Base-by-base conservation (phyloP, 345 rosid species). In the Cardamine resedifolia region DNA sequence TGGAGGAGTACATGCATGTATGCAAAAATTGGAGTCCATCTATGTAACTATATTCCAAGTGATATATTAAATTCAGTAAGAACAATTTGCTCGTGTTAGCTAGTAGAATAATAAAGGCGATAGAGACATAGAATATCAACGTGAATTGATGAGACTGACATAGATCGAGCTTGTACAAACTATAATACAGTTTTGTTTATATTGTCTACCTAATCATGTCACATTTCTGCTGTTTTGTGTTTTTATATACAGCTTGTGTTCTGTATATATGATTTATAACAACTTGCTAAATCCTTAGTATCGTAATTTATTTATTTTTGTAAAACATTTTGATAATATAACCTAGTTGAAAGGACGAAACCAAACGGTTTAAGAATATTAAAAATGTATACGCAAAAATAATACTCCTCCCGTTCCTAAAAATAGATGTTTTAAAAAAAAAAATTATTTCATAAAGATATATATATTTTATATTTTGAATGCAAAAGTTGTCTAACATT, bases 111-210 rank as follows among this genome's bases (percentile, higher is more conserved):
- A 19, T 15, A 8, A 57, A 56, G 26, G 33, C 33, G 47, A 20
- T n/a, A 19, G 55, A 19, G 31, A 68, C 33, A 4, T 44, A 24
- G n/a, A 31, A 45, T 58, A 68, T 44, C 10, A 30, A 45, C 18
- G 47, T 57, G 56, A 33, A 48, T 69, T 23, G 65, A 58, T 21
- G 57, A 69, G 34, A 44, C 65, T 45, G 65, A 57, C 73, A 28
- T 30, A 8, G 31, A 66, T 52, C 49, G 36, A 38, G 15, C 39
- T 14, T 45, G 28, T 5, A 68, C 20, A 55, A 56, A 27, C 28
- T 43, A 68, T 10, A 43, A 28, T 56, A 56, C 53, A 34, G 3
- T 36, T 58, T 12, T 20, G 45, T 57, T 10, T 20, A 33, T 31
- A 57, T 4, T 31, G 41, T 31, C 24, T 57, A 31, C 11, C 18